phyloP scores from a whole-genome alignment of 2,329 filamentous ascomycete species.

The Cladosporium austrohemisphaericum region DNA sequence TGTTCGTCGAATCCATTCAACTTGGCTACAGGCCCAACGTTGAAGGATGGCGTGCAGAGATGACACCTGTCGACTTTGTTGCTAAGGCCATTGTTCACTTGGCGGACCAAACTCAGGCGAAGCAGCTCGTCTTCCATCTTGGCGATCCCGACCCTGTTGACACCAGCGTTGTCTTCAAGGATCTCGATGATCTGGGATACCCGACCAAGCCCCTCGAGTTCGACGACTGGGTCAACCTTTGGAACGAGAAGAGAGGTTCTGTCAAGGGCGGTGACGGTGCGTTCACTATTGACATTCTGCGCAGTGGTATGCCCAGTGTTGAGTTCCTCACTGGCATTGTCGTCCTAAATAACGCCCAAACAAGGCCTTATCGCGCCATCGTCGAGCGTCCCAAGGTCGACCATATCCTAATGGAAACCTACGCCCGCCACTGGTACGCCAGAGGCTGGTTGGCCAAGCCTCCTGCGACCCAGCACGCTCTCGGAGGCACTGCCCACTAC shows the following conservation, averaged over 20 bases:
- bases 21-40: constrained; percentile 68
- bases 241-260: constrained; percentile 66
- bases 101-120: constrained; percentile 58
- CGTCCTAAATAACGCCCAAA: constrained; percentile 68
- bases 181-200: constrained; percentile 65
- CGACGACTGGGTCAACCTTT: constrained; percentile 70
- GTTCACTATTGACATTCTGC: constrained; percentile 75
- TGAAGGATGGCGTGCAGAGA: constrained; percentile 72
- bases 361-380: constrained; percentile 55
- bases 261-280: constrained; percentile 64
- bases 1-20: constrained; percentile 73
- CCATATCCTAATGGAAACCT: constrained; percentile 66
- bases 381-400: constrained; percentile 68
- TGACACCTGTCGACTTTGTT: constrained; percentile 81
- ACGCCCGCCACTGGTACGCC: constrained; percentile 75
- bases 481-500: constrained; percentile 42
- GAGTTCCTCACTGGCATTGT: constrained; percentile 69
- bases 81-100: constrained; percentile 70
- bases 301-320: constrained; percentile 73
- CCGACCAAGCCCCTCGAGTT: constrained; percentile 63
- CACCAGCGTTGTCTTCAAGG: constrained; percentile 62
- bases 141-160: constrained; percentile 68
- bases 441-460: constrained; percentile 69
- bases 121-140: constrained; percentile 68
- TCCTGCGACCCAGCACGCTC: constrained; percentile 51